A percentile compares a stretch with the other conserved stretches of the same genome.
Evolutionary conservation across 805 yeast genomes (phyloP).

Genomic region (Candida golubevii): DNA sequence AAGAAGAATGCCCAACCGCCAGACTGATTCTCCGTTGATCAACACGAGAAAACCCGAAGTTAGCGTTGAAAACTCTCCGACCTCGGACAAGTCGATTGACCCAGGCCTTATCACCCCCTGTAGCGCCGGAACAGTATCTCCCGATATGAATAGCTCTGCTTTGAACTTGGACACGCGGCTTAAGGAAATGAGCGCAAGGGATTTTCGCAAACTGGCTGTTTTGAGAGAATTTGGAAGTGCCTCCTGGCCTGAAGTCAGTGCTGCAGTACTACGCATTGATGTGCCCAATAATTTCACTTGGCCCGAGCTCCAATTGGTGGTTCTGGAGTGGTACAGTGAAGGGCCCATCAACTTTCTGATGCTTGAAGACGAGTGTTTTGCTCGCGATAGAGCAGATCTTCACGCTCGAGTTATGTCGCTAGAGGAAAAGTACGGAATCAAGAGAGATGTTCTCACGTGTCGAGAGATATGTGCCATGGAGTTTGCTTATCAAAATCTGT

Average conservation of each 20-base stretch:
- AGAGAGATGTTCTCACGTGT: slow-evolving; percentile 7
- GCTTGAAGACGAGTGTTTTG: slow-evolving; percentile 15
- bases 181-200: not conserved
- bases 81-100: not conserved
- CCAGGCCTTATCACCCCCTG: slow-evolving; percentile 7
- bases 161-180: not conserved
- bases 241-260: slow-evolving; percentile 7
- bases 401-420: slow-evolving; percentile 9
- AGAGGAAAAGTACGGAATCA: slow-evolving; percentile 12
- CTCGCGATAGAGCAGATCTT: slow-evolving; percentile 7
- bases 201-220: slow-evolving; percentile 8
- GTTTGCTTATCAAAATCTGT: slow-evolving; percentile 7
- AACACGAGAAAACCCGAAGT: not conserved
- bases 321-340: slow-evolving; percentile 15
- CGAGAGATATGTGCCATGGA: slow-evolving; percentile 15
- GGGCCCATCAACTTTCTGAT: slow-evolving; percentile 10
- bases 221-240: slow-evolving; percentile 1
- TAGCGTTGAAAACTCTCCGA: not conserved
- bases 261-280: not conserved
- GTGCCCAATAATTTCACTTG: slow-evolving; percentile 8
- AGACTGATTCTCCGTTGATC: too few species aligned
- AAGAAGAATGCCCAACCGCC: too few species aligned
- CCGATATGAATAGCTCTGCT: not conserved
- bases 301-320: slow-evolving; percentile 15
- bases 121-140: slow-evolving; percentile 5